A percentile compares a stretch with the other conserved stretches of the same genome.
phyloP scores from a whole-genome alignment of 495 filamentous ascomycete genomes.

The Neurospora sp. region DNA sequence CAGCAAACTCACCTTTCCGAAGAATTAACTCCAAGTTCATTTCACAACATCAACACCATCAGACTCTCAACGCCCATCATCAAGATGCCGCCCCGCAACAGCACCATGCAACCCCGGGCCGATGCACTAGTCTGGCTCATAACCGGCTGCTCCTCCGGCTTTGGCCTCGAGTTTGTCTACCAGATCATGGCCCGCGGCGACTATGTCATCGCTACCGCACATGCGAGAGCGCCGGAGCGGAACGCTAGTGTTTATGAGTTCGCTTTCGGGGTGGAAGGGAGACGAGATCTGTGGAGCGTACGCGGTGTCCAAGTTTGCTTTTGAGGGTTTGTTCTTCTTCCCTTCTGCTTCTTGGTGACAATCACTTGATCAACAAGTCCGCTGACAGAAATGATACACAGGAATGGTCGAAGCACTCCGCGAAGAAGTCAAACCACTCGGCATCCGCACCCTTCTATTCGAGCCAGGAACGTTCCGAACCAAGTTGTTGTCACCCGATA shows the following conservation, averaged over 20 bases:
- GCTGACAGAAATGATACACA: neutral
- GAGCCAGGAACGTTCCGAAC: constrained; percentile 15
- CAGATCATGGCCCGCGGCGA: constrained; percentile 41
- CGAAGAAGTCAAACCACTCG: constrained; percentile 9
- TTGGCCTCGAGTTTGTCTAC: constrained; percentile 31
- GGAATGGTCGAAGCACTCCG: constrained; percentile 14
- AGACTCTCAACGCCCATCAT: neutral
- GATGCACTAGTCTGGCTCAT: constrained; percentile 24
- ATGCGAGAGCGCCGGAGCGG: constrained; percentile 37
- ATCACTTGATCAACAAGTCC: no score
- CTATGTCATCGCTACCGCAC: constrained; percentile 43
- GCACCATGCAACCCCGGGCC: neutral
- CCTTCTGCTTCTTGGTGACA: neutral
- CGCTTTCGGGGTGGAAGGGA: constrained; percentile 11
- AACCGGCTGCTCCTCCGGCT: constrained; percentile 37
- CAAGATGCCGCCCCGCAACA: neutral
- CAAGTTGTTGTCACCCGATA: neutral
- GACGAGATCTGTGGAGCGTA: constrained; percentile 7
- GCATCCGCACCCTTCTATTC: constrained; percentile 11
- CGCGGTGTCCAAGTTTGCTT: constrained; percentile 10
- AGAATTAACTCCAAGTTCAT: neutral
- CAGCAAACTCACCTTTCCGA: neutral
- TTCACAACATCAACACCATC: neutral
- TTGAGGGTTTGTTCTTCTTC: constrained; percentile 7
- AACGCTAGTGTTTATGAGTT: constrained; percentile 25